These are phyloP conservation scores for Acanthamoeba castellanii DNA, from an alignment of 208 protist genomes.

Conservation along the genomic window DNA sequence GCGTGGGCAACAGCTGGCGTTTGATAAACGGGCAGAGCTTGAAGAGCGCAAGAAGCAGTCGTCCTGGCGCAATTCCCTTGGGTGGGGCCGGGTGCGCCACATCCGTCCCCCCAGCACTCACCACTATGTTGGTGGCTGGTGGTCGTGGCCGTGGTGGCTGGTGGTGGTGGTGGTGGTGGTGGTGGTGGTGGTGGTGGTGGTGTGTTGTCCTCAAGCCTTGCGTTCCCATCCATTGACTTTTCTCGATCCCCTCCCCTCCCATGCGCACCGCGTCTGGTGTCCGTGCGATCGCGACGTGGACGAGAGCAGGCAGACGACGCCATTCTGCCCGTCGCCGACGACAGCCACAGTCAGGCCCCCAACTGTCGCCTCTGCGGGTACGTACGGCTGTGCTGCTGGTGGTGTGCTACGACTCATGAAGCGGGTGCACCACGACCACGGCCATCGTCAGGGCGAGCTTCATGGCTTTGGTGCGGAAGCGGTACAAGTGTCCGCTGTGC, in stretches of 20 bases:
- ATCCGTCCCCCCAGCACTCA: not conserved
- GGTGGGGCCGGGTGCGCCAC: not conserved
- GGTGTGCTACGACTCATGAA: too few relatives aligned
- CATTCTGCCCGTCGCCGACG: not conserved
- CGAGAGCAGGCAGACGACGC: not conserved
- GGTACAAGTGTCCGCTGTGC: slow-evolving; percentile 26
- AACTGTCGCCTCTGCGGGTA: slow-evolving; percentile 44
- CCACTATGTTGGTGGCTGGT: too few relatives aligned
- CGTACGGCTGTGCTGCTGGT: not conserved
- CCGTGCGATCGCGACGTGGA: too few relatives aligned
- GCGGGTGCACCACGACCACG: too few relatives aligned
- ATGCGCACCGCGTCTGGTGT: too few relatives aligned
- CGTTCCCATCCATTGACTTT: too few relatives aligned
- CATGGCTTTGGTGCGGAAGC: not conserved
- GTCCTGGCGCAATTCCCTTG: slow-evolving; percentile 23
- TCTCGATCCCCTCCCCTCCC: too few relatives aligned
- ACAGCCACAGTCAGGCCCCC: not conserved
- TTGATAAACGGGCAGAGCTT: slow-evolving; percentile 44
- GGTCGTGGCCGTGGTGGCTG: too few relatives aligned
- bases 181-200: not conserved
- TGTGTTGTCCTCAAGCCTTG: too few relatives aligned
- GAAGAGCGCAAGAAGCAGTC: slow-evolving; percentile 22
- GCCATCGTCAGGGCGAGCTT: slow-evolving; percentile 1
- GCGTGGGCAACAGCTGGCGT: slow-evolving; percentile 4
- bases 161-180: too few relatives aligned